phyloP scores from a whole-genome alignment of 1,284 basidiomycete genomes.

The Melampsora larici-populina region DNA sequence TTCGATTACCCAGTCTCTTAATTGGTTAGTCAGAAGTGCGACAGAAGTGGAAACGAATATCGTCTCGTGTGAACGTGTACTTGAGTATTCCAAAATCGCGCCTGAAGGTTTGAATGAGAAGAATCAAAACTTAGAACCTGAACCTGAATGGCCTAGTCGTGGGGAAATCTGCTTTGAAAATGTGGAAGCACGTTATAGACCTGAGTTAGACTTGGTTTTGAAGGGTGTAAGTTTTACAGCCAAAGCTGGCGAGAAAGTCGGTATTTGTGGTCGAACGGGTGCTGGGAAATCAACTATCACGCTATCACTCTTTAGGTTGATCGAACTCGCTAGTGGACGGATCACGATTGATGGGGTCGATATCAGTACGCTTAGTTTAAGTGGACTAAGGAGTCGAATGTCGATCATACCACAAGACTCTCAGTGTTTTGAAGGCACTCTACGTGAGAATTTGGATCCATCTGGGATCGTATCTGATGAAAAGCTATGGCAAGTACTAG shows the following conservation, averaged over 20 bases:
- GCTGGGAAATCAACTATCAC: slow-evolving; percentile 84
- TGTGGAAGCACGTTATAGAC: slow-evolving; percentile 69
- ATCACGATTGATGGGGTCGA: slow-evolving; percentile 81
- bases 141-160: slow-evolving; percentile 67
- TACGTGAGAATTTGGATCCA: slow-evolving; percentile 81
- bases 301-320: slow-evolving; percentile 68
- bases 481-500: slow-evolving; percentile 77
- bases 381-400: slow-evolving; percentile 64
- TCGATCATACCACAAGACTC: slow-evolving; percentile 80
- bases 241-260: slow-evolving; percentile 58
- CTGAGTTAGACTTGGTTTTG: slow-evolving; percentile 73
- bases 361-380: slow-evolving; percentile 75
- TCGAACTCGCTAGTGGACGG: slow-evolving; percentile 73
- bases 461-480: slow-evolving; percentile 67
- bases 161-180: slow-evolving; percentile 75
- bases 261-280: slow-evolving; percentile 78
- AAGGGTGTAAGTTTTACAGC: slow-evolving; percentile 66
- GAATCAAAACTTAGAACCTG: slow-evolving; percentile 58
- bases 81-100: slow-evolving; percentile 67
- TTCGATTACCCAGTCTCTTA: slow-evolving; percentile 61
- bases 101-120: slow-evolving; percentile 74
- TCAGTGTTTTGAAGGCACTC: slow-evolving; percentile 63
- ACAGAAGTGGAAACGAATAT: slow-evolving; percentile 93
- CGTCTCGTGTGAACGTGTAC: slow-evolving; percentile 65
- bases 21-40: slow-evolving; percentile 84